phyloP scores from a whole-genome alignment of 148 eudicot genomes.

The Selenicereus undatus region DNA sequence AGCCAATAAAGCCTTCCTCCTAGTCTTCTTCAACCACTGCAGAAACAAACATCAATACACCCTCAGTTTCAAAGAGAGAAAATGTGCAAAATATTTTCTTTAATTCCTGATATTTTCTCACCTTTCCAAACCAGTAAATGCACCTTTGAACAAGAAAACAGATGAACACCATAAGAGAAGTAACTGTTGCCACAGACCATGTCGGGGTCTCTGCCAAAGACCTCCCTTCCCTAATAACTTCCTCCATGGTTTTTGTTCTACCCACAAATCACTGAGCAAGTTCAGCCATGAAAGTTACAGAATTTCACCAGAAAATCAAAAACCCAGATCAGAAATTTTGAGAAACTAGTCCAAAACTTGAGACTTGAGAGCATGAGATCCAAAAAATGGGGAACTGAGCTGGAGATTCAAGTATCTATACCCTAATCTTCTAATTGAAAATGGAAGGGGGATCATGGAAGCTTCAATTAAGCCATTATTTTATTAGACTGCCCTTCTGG shows the following conservation, averaged over 20 bases:
- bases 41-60: slow-evolving; percentile 8
- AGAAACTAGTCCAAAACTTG: neutral
- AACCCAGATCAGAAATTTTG: slow-evolving; percentile 13
- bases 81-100: neutral
- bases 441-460: slow-evolving; percentile 14
- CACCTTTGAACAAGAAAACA: slow-evolving; percentile 78
- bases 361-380: slow-evolving; percentile 15
- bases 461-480: slow-evolving; percentile 2
- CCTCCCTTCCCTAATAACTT: slow-evolving; percentile 64
- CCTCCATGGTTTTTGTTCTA: slow-evolving; percentile 11
- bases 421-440: neutral
- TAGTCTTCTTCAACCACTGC: slow-evolving; percentile 95
- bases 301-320: neutral
- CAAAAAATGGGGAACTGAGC: slow-evolving; percentile 23
- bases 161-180: slow-evolving; percentile 84
- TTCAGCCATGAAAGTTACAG: slow-evolving; percentile 11
- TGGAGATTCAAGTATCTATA: neutral
- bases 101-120: slow-evolving; percentile 16
- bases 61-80: neutral
- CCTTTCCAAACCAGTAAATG: slow-evolving; percentile 92
- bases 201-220: slow-evolving; percentile 94
- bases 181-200: slow-evolving; percentile 97
- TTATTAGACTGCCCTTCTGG: neutral
- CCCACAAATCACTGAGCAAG: slow-evolving; percentile 2
- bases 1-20: slow-evolving; percentile 87